Evolutionary conservation across 2,329 filamentous ascomycete species (phyloP), one percentile per base, ranked within the genome.

Genomic region (Hypomyces perniciosus): DNA sequence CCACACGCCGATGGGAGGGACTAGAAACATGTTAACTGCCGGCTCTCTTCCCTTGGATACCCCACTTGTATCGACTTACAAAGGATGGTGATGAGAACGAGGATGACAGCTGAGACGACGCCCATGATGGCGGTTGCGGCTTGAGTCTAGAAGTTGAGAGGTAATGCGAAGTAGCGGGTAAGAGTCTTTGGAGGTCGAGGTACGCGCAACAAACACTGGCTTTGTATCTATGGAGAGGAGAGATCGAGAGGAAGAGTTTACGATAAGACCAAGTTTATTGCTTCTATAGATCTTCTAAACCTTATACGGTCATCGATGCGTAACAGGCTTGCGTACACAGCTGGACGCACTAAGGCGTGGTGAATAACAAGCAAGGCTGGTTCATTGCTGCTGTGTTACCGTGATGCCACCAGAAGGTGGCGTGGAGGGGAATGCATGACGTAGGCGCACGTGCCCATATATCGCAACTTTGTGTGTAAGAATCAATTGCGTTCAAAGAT

Each of bases 1-100:
- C 62, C 75, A 83, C 41, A 85, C 83, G 45, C 83, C 84, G 49
- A 84, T 65, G 10, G 84, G 84, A 46, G 84, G 84, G 53, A 85
- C 84, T 88, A 56, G 13, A 48, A 52, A n/a, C 20, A 33, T 28
- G 56, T 65, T 53, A 65, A 61, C 46, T n/a, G 8, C 40, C 13
- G 26, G n/a, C 37, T 20, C 37, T 13, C 38, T 42, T 34, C n/a
- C n/a, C 6, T 13, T n/a, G 5, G n/a, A 28, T 9, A 31, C 6
- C 2, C 9, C 1, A 29, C 9, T 33, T 20, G 26, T n/a, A 34
- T 28, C 29, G 29, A 65, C 75, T 54, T 64, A 81, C 78, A 72
- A 56, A 80, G 57, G 50, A 81, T 67, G 57, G 77, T 80, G 62
- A 80, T 70, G 52, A 81, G 59, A 42, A 79, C 64, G 53, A 80